Percentiles rank a stretch among this genome's conserved stretches.
Evolutionary conservation across 345 rosid genomes (phyloP).

Genomic region (Citrus reticulata): DNA sequence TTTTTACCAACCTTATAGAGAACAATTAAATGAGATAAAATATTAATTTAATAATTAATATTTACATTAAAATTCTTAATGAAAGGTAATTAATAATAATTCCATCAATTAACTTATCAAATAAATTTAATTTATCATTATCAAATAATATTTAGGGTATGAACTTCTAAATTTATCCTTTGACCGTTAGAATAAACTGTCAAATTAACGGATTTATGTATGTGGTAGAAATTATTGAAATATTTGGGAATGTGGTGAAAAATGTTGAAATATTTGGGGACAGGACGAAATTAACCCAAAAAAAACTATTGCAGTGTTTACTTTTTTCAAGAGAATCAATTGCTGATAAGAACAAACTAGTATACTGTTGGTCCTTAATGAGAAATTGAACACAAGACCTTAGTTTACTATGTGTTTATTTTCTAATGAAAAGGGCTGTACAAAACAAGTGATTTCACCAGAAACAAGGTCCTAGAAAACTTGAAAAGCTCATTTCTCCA

Average conservation of each 20-base stretch:
- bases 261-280: too few relatives aligned
- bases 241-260: fast-evolving
- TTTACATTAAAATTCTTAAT: too few relatives aligned
- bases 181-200: too few relatives aligned
- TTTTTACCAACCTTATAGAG: too few relatives aligned
- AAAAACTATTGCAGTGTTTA: background rate
- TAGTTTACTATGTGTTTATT: background rate
- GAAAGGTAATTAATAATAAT: too few relatives aligned
- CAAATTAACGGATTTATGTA: fast-evolving
- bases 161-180: too few relatives aligned
- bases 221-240: fast-evolving
- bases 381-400: background rate
- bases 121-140: too few relatives aligned
- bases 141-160: too few relatives aligned
- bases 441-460: background rate
- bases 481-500: background rate
- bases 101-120: too few relatives aligned
- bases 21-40: too few relatives aligned
- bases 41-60: too few relatives aligned
- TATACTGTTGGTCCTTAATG: conserved; percentile 7
- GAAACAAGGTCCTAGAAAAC: background rate
- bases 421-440: background rate
- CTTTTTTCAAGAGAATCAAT: conserved; percentile 28
- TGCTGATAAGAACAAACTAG: conserved; percentile 14
- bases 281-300: too few relatives aligned